These are phyloP conservation scores for Papiliotrema flavescens DNA, from an alignment of 1,284 basidiomycete genomes.

Conservation along the genomic window DNA sequence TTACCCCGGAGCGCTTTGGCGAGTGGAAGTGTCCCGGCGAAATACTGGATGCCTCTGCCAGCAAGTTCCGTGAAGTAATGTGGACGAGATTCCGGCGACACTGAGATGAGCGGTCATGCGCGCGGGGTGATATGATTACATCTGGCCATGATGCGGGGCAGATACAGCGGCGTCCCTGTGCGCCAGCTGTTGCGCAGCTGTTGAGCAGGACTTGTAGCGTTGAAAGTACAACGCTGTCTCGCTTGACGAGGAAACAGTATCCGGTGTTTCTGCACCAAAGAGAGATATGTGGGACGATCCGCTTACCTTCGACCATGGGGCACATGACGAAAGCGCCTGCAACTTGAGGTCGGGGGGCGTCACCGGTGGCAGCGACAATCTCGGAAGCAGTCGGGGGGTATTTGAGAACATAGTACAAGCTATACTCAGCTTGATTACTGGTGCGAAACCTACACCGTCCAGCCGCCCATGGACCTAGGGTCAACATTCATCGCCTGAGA, in stretches of 20 bases:
- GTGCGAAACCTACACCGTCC: constrained; percentile 26
- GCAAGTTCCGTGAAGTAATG: constrained; percentile 42
- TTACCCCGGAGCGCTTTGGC: constrained; percentile 51
- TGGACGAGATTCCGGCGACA: constrained; percentile 49
- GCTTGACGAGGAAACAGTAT: too few species aligned
- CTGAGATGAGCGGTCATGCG: constrained; percentile 20
- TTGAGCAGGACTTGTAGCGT: too few species aligned
- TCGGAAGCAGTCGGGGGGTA: constrained; percentile 34
- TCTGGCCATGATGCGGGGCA: not conserved
- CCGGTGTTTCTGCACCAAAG: too few species aligned
- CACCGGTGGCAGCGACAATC: constrained; percentile 15
- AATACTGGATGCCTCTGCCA: constrained; percentile 43
- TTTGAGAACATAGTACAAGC: constrained; percentile 43
- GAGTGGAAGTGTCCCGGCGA: constrained; percentile 51
- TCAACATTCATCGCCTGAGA: constrained; percentile 12
- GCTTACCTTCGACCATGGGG: constrained; percentile 52
- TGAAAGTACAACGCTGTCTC: too few species aligned
- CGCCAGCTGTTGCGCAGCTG: too few species aligned
- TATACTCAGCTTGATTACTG: constrained; percentile 15
- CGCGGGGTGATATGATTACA: not conserved
- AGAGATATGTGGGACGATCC: too few species aligned
- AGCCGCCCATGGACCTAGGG: constrained; percentile 26
- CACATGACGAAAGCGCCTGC: constrained; percentile 50
- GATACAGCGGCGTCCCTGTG: too few species aligned
- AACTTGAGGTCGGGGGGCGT: constrained; percentile 31